These are phyloP conservation scores for Psilocybe azurescens DNA, from an alignment of 768 basidiomycete species.

Conservation along the genomic window DNA sequence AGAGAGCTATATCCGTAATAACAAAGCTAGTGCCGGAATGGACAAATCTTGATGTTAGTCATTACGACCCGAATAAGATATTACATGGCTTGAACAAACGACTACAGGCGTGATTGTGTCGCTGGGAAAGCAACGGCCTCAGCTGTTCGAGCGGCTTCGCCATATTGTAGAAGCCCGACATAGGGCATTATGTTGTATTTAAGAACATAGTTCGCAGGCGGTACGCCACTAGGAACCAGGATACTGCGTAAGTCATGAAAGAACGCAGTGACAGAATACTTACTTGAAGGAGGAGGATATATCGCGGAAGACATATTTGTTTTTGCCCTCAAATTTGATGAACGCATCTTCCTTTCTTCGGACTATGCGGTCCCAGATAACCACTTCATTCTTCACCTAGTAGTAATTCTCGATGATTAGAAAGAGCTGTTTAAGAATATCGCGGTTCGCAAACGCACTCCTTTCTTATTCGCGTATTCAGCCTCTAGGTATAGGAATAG, in stretches of 20 bases:
- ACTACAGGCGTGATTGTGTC: constrained; percentile 43
- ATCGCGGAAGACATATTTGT: constrained; percentile 87
- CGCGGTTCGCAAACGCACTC: constrained; percentile 53
- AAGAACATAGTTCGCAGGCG: constrained; percentile 71
- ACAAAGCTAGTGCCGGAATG: not conserved
- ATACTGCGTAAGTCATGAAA: constrained; percentile 4
- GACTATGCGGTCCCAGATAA: constrained; percentile 93
- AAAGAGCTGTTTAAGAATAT: not conserved
- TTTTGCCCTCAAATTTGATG: constrained; percentile 68
- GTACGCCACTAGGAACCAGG: constrained; percentile 52
- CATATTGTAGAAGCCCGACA: constrained; percentile 80
- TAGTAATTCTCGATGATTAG: constrained; percentile 4
- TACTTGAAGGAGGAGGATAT: constrained; percentile 76
- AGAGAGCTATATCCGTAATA: not conserved
- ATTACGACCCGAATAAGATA: not conserved
- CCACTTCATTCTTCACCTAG: constrained; percentile 56
- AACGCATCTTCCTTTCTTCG: constrained; percentile 78
- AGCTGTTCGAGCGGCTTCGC: constrained; percentile 61
- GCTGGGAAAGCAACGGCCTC: constrained; percentile 46
- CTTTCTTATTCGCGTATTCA: constrained; percentile 75
- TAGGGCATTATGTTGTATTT: constrained; percentile 94
- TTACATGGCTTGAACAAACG: constrained; percentile 14
- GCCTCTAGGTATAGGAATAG: constrained; percentile 87
- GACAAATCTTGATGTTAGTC: not conserved
- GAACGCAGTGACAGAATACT: constrained; percentile 33